phyloP scores from a whole-genome alignment of 1,284 basidiomycete species.

The Cutaneotrichosporon arboriforme region DNA sequence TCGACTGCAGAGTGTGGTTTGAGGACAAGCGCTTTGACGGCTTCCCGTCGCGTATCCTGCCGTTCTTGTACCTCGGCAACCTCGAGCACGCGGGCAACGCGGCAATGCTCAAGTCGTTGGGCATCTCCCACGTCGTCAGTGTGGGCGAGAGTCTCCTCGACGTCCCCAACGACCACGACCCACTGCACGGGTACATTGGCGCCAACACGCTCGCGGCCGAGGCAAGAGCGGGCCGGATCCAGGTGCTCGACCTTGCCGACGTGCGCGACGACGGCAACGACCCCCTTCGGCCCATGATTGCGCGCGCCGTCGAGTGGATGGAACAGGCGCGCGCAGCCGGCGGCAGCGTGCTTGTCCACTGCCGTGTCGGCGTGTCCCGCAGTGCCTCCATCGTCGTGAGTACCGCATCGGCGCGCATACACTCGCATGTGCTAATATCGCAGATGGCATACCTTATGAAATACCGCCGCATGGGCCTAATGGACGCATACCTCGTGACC shows the following conservation, averaged over 20 bases:
- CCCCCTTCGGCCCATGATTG: constrained; percentile 79
- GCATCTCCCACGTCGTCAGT: constrained; percentile 94
- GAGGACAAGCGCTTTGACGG: constrained; percentile 88
- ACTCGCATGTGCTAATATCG: background rate
- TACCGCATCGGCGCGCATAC: too few species aligned
- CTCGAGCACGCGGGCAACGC: constrained; percentile 92
- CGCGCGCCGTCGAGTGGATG: constrained; percentile 87
- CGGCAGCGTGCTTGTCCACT: constrained; percentile 90
- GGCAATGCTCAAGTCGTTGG: constrained; percentile 90
- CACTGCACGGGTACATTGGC: constrained; percentile 27
- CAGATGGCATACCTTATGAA: constrained; percentile 95
- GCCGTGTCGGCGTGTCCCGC: constrained; percentile 87
- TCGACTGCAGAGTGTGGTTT: constrained; percentile 69
- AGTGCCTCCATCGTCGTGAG: constrained; percentile 83
- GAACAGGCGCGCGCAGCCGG: constrained; percentile 73
- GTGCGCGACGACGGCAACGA: constrained; percentile 87
- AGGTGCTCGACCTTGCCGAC: constrained; percentile 43
- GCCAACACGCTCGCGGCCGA: constrained; percentile 37
- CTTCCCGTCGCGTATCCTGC: constrained; percentile 88
- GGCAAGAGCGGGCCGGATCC: constrained; percentile 37
- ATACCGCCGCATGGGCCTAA: constrained; percentile 75
- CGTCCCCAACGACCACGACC: constrained; percentile 23
- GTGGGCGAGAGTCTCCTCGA: constrained; percentile 66
- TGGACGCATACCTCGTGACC: constrained; percentile 74
- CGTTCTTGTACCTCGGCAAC: constrained; percentile 93